Percentiles rank a stretch among this genome's conserved stretches.
Conservation (phyloP, 257 asterid genomes). For the Orobanche coerulescens region DNA sequence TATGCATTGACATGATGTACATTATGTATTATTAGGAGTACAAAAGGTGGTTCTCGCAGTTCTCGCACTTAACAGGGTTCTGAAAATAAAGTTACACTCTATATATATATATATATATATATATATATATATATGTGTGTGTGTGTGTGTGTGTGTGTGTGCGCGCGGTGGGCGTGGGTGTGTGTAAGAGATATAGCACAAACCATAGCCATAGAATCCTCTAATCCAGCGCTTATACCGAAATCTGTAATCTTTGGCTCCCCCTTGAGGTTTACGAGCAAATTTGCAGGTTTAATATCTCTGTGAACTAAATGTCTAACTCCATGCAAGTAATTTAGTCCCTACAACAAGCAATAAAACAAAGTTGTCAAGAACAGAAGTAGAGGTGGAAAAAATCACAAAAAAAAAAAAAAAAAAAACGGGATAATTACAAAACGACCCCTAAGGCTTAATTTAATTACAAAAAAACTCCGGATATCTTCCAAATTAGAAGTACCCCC, state of each 20-base stretch:
- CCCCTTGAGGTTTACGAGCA: slow-evolving; percentile 89
- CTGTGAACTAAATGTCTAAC: slow-evolving; percentile 92
- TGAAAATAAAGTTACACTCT: no score
- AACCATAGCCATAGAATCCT: slow-evolving; percentile 97
- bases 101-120: no score
- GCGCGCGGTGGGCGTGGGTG: no score
- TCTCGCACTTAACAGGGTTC: no score
- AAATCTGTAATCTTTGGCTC: slow-evolving; percentile 99
- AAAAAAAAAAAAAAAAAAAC: no score
- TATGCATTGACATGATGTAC: no score
- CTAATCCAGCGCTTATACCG: slow-evolving; percentile 96
- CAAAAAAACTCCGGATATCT: neutral
- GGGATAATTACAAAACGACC: neutral
- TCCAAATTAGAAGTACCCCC: neutral
- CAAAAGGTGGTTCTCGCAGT: no score
- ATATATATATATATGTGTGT: no score
- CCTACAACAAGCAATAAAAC: slow-evolving; percentile 53
- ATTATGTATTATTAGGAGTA: no score
- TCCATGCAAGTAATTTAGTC: slow-evolving; percentile 88
- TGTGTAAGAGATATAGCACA: slow-evolving; percentile 24
- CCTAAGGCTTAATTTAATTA: no score
- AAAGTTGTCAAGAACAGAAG: neutral
- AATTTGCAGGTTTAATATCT: slow-evolving; percentile 97
- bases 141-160: no score
- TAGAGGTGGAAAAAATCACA: neutral